Base-by-base conservation (phyloP, 257 asterid genomes). In the Gentiana dahurica region DNA sequence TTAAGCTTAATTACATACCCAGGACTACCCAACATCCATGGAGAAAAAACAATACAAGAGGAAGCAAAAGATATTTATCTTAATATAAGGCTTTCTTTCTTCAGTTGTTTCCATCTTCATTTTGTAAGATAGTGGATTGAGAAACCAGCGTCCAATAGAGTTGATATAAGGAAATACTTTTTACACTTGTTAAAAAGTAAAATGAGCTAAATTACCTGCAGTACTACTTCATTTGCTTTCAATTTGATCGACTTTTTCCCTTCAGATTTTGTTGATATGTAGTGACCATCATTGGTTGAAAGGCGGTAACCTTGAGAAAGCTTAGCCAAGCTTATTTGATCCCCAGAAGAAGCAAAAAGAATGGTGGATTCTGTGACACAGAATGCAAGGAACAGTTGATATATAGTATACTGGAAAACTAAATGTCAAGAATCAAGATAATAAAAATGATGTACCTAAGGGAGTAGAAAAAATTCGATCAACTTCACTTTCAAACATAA, bases 401-500 rank as follows among this genome's bases (percentile, higher is more conserved):
- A 57, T 59, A 59, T 24, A 24, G 24, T 24, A 24, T 68, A 61
- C 68, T 56, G 55, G 51, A 58, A 41, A 57, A 49, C 60, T 49
- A 10, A 41, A 41, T 41, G 46, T 5, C 46, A 41, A 41, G 46
- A 41, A 41, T 41, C 46, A 41, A 41, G 46, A 41, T 41, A 41
- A 5, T 41, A 41, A 41, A 58, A 53, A 47, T 66, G 36, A 59
- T 64, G 73, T 76, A 92, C 99, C 97, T 85, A 92, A 62, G 44
- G 99, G 99, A 51, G 94, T 83, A 73, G 97, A 83, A 79, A 81
- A 92, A 65, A 92, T 80, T 52, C 95, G 83, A 70, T 92, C 95
- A 82, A 92, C 90, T 78, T 84, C 95, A 60, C 78, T 79, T 68
- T 92, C 97, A 49, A 92, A 84, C 86, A 88, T 65, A 80, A 85